Evolutionary conservation across 345 rosid genomes (phyloP), one percentile per base, ranked within the genome.

Genomic region (Eucalyptus victrix): DNA sequence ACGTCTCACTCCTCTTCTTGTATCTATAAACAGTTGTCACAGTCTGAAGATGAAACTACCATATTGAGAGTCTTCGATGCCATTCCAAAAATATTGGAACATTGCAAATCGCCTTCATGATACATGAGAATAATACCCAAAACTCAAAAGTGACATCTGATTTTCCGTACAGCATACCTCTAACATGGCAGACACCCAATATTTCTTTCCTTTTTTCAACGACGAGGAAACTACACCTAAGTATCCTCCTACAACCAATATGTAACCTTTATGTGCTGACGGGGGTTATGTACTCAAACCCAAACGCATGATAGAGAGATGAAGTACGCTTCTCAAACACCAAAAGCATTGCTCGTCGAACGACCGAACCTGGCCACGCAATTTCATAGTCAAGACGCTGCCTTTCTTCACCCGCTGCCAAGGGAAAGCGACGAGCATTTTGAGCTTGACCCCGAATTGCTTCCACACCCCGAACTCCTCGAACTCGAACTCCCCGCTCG

Each of bases 361-460:
- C 24, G 83, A 72, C 24, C 49, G 88, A 91, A 97, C 99, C 99
- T 97, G 98, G 95, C 99, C 99, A 12, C 99, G 98, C 90, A 97
- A 89, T 91, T 94, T 97, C 97, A 97, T 92, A 23, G 94, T 94
- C 87, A 97, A 92, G 88, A 97, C 98, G 45, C 97, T 96, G 91
- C 98, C 98, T 88, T 96, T 95, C 10, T 96, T 95, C 89, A 97
- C 95, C 62, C 99, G 97, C 87, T 95, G 94, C 99, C 99, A 97
- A 44, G 99, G 99, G 87, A 90, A 94, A 28, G 99, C 98, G 88
- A 97, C 12, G 6, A 97, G 93, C 99, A 97, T 96, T 89, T 93
- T 92, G 37, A 96, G 87, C 94, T 94, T 95, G 86, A 97, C 97
- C 40, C 94, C 90, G 17, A 97, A 92, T 87, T 91, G 93, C 94